These are phyloP conservation scores for Mycena kentingensis DNA, from an alignment of 768 basidiomycete species.

Conservation along the genomic window DNA sequence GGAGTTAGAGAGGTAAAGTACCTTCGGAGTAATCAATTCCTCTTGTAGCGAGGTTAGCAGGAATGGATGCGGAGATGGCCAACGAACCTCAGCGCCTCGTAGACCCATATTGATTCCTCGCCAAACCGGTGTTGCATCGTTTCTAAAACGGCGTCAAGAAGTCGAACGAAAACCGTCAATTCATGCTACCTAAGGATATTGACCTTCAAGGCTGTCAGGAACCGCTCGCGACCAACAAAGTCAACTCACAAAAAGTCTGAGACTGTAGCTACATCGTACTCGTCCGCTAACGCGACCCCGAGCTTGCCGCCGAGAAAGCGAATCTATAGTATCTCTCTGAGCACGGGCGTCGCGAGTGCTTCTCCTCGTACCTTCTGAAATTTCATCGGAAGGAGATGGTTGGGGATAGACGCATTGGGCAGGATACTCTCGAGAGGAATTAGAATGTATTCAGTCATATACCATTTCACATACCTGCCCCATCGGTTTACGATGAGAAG, in stretches of 20 bases:
- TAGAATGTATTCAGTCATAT: too few relatives aligned
- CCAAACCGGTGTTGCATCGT: slow-evolving; percentile 83
- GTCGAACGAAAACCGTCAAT: slow-evolving; percentile 26
- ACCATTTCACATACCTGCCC: slow-evolving; percentile 78
- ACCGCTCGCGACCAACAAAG: too few relatives aligned
- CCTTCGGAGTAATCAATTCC: slow-evolving; percentile 91
- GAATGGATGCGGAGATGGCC: too few relatives aligned
- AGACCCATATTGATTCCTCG: slow-evolving; percentile 87
- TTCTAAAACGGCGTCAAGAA: slow-evolving; percentile 41
- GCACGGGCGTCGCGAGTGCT: too few relatives aligned
- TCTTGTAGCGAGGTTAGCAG: too few relatives aligned
- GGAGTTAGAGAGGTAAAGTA: too few relatives aligned
- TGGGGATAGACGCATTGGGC: slow-evolving; percentile 78
- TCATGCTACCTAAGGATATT: too few relatives aligned
- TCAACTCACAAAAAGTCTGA: slow-evolving; percentile 87
- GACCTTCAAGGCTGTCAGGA: too few relatives aligned
- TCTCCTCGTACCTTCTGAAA: too few relatives aligned
- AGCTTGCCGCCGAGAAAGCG: slow-evolving; percentile 94
- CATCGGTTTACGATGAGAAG: slow-evolving; percentile 90
- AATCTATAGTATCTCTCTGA: too few relatives aligned
- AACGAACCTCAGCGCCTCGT: slow-evolving; percentile 27
- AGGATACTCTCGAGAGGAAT: slow-evolving; percentile 94
- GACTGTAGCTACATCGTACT: slow-evolving; percentile 88
- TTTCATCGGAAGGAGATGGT: slow-evolving; percentile 79
- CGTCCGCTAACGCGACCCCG: slow-evolving; percentile 80